A percentile compares a stretch with the other conserved stretches of the same genome.
These are phyloP conservation scores for Skeletonema potamos DNA, from an alignment of 108 stramenopile genomes.

Conservation along the genomic window DNA sequence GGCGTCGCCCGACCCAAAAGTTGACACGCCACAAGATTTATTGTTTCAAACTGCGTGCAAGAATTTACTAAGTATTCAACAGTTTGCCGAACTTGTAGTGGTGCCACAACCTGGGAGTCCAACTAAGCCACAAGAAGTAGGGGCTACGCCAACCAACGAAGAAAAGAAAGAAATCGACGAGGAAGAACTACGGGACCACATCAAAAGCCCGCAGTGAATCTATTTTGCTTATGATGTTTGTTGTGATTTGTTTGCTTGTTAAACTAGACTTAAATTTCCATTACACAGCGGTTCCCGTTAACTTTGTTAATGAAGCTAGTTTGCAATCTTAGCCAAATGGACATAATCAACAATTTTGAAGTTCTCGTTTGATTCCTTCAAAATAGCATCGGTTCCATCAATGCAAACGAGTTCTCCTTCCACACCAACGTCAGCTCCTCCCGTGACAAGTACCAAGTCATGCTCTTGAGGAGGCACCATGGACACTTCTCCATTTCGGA, in stretches of 20 bases:
- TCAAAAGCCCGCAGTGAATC: neutral
- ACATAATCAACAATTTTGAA: constrained; percentile 93
- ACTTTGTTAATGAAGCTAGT: neutral
- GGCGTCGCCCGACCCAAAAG: neutral
- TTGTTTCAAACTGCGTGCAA: too few relatives aligned
- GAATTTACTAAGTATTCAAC: neutral
- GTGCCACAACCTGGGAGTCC: neutral
- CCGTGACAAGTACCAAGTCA: constrained; percentile 88
- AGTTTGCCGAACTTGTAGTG: neutral
- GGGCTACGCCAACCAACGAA: neutral
- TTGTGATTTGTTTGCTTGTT: neutral
- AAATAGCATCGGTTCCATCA: constrained; percentile 91
- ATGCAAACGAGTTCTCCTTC: constrained; percentile 91
- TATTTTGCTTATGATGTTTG: neutral
- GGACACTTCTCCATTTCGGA: constrained; percentile 64
- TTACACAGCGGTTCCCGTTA: neutral
- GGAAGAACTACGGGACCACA: neutral
- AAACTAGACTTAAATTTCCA: neutral
- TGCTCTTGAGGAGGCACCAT: constrained; percentile 82
- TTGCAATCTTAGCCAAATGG: constrained; percentile 79
- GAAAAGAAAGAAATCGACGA: neutral
- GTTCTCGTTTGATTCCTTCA: constrained; percentile 88
- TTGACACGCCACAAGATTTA: neutral
- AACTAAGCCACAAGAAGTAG: neutral
- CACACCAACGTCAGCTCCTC: constrained; percentile 86